Evolutionary conservation across 305 asterid genomes (phyloP).

Genomic region (Solanum hybrid): DNA sequence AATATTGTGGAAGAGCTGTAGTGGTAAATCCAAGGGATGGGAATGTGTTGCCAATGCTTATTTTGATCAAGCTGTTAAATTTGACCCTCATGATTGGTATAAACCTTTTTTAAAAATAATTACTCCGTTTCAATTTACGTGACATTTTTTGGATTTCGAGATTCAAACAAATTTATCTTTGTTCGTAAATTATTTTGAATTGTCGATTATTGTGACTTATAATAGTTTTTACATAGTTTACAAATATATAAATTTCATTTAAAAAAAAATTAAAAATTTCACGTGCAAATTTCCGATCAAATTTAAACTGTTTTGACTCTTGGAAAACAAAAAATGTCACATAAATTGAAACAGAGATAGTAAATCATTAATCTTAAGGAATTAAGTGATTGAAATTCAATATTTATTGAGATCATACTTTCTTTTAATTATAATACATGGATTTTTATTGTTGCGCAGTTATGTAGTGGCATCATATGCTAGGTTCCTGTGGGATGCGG

Average conservation of each 20-base stretch:
- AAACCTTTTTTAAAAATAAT: neutral
- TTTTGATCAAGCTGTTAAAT: conserved; percentile 67
- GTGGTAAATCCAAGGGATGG: conserved; percentile 60
- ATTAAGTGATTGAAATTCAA: neutral
- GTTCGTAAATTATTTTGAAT: too few relatives aligned
- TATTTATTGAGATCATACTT: neutral
- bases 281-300: too few relatives aligned
- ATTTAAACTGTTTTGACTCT: too few relatives aligned
- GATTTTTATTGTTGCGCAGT: conserved; percentile 21
- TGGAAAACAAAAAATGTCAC: too few relatives aligned
- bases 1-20: conserved; percentile 75
- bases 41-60: conserved; percentile 58
- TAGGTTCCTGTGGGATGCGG: conserved; percentile 62
- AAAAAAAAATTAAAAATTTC: too few relatives aligned
- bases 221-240: too few relatives aligned
- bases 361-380: neutral
- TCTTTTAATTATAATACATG: neutral
- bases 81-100: conserved; percentile 73
- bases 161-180: too few relatives aligned
- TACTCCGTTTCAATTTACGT: too few relatives aligned
- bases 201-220: too few relatives aligned
- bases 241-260: too few relatives aligned
- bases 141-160: accelerated
- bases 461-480: conserved; percentile 74
- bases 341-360: neutral